Base-by-base conservation (phyloP, 1,284 basidiomycete species). In the Volvariella surrecta region DNA sequence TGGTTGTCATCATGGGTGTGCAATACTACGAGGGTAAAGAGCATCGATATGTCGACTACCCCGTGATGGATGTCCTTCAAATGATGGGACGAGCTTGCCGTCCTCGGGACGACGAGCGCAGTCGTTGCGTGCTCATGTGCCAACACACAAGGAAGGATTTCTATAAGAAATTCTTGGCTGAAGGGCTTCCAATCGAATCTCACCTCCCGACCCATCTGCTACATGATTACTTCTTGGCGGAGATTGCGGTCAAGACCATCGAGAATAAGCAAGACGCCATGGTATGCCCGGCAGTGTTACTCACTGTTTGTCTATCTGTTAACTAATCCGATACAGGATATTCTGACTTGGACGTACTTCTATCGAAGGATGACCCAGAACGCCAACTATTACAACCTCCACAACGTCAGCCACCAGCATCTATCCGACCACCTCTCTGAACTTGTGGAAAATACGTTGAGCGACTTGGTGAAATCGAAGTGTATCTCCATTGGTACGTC, bases 1-100 rank as follows among this genome's bases (percentile, higher is more conserved):
- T 99, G 87, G 94, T 98, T 40, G 84, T 99, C 57, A 89, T 99
- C 57, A 97, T 99, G 92, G 94, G 94, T 21, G 90, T 98, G 1
- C 96, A 99, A 60, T 88, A 70, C 47, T 99, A 90, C 56, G 93
- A 99, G 59, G 93, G 92, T 56, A 88, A 89, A 62, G 93, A 97
- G 56, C 93, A 96, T 59, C 89, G 95, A 41, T 99, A 99, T 55
- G 76, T 96, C 53, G 95, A 99, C 64, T 99, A 98, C 57, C 89
- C 96, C 1, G 89, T 99, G 46, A 91, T 95, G 71, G 94, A 98
- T 54, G 87, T 99, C 9, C 76, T 99, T 1, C 94, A 99, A 58
- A 99, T 99, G 95, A 96, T 99, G 79, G 96, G 96, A 34, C 79
- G 86, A 16, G 94, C 95, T 1, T 97, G 93, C 58, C 79, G 92